phyloP scores from a whole-genome alignment of 495 filamentous ascomycete genomes.

The Penicillium waksmanii region DNA sequence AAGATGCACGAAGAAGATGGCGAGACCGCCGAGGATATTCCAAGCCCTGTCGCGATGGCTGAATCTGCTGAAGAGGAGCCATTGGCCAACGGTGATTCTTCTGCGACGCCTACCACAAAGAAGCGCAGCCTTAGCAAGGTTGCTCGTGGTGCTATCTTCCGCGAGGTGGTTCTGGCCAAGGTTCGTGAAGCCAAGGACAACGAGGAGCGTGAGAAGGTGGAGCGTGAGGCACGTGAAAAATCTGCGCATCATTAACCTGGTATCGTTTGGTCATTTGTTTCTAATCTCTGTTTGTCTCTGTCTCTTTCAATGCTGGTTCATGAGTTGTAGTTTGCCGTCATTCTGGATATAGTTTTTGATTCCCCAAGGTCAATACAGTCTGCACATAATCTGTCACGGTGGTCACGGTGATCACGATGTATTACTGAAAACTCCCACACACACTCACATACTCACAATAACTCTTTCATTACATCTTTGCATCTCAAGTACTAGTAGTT shows the following conservation, averaged over 20 bases:
- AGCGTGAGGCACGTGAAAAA: conserved; percentile 54
- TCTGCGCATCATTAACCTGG: conserved; percentile 33
- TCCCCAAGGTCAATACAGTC: conserved; percentile 29
- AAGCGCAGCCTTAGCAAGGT: conserved; percentile 73
- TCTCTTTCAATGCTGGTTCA: conserved; percentile 16
- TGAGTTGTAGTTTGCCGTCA: conserved; percentile 18
- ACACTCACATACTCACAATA: too few species aligned
- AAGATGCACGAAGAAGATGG: conserved; percentile 94
- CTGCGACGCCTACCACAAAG: conserved; percentile 34
- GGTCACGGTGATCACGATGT: background rate
- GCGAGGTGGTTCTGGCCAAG: conserved; percentile 96
- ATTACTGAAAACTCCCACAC: too few species aligned
- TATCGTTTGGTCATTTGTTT: background rate
- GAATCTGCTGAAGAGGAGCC: conserved; percentile 17
- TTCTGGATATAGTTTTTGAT: conserved; percentile 38
- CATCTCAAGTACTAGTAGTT: too few species aligned
- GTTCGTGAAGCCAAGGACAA: conserved; percentile 89
- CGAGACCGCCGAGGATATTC: conserved; percentile 75
- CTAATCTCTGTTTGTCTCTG: conserved; percentile 9
- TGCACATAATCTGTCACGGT: conserved; percentile 16
- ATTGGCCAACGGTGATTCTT: conserved; percentile 16
- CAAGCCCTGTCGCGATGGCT: conserved; percentile 56
- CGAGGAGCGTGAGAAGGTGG: conserved; percentile 72
- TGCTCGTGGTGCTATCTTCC: conserved; percentile 90
- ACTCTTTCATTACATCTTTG: too few species aligned